These are phyloP conservation scores for Fusarium robinianum DNA, from an alignment of 2,329 filamentous ascomycete genomes.

Conservation along the genomic window DNA sequence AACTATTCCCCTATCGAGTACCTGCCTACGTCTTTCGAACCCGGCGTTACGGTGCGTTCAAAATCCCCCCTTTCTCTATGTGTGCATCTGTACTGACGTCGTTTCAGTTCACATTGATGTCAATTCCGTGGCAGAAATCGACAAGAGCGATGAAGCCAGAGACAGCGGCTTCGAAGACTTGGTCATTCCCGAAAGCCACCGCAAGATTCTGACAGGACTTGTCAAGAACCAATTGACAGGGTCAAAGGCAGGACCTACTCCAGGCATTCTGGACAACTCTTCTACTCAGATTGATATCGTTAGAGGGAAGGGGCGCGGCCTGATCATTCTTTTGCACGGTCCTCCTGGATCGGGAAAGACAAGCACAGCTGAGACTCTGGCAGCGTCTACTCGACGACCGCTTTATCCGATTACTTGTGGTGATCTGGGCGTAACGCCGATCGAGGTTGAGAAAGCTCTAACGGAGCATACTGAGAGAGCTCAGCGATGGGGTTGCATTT, in stretches of 20 bases:
- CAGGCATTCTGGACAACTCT: too few species aligned
- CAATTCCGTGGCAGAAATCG: too few species aligned
- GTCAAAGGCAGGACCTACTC: not conserved
- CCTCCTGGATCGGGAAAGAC: not conserved
- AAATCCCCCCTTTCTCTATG: too few species aligned
- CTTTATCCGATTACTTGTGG: conserved; percentile 4
- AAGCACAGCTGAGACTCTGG: not conserved
- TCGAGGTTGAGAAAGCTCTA: not conserved
- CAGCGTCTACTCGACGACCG: not conserved
- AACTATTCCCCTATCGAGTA: too few species aligned
- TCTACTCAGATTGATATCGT: not conserved
- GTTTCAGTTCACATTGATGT: too few species aligned
- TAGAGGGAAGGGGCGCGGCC: not conserved
- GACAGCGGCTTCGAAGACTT: not conserved
- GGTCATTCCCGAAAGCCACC: not conserved
- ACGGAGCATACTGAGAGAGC: not conserved
- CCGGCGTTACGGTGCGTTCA: too few species aligned
- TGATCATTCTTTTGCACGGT: not conserved
- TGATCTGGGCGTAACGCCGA: not conserved
- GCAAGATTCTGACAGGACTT: not conserved
- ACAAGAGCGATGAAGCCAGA: not conserved
- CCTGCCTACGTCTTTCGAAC: too few species aligned
- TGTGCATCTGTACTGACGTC: too few species aligned
- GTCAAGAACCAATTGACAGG: not conserved
- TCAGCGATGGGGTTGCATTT: conserved; percentile 5